Evolutionary conservation across 2,329 filamentous ascomycete genomes (phyloP), one percentile per base, ranked within the genome.

Genomic region (Fusarium bulbicola): DNA sequence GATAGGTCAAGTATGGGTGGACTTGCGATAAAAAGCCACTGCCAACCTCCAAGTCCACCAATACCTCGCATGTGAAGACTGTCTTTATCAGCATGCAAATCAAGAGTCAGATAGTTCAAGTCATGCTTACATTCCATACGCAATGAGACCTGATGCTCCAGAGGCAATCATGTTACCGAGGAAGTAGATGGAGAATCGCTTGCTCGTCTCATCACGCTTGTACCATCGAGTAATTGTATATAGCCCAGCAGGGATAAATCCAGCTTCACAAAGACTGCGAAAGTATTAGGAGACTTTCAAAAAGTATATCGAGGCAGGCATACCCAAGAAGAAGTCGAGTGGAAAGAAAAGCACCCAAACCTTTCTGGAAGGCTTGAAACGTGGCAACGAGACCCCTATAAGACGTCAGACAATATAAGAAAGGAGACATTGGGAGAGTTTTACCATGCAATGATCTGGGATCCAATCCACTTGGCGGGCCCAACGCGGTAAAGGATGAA

Each of bases 211-310:
- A 13, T 80, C 79, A 7, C 80, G 80, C 34, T 84, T 86, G 63
- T 87, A 86, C 84, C 84, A 86, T 5, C 82, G 79, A 0, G 84
- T 86, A 3, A 87, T 81, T 1, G 85, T 86, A 76, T 82, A 87
- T 5, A 86, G 77, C 12, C 84, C 84, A 3, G 83, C 85, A 6
- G 75, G 75, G 39, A 77, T 77, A 36, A 52, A 81, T 63, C 36
- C 85, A 79, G 68, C 76, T 49, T 79, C 80, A 62, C 73, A 86
- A 71, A 77, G 66, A 24, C 74, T 76, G 1, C 0, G 2, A 6
- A 26, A 5, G 2, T 30, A 37, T 75, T n/a, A 74, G 57, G 4
- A 9, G 10, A 18, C 3, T 12, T 32, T 13, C 6, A 6, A 5
- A 8, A 36, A 3, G 4, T 21, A 46, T 34, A 12, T 3, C 2